These are phyloP conservation scores for Fusarium domesticum DNA, from an alignment of 2,329 filamentous ascomycete species.

Conservation along the genomic window DNA sequence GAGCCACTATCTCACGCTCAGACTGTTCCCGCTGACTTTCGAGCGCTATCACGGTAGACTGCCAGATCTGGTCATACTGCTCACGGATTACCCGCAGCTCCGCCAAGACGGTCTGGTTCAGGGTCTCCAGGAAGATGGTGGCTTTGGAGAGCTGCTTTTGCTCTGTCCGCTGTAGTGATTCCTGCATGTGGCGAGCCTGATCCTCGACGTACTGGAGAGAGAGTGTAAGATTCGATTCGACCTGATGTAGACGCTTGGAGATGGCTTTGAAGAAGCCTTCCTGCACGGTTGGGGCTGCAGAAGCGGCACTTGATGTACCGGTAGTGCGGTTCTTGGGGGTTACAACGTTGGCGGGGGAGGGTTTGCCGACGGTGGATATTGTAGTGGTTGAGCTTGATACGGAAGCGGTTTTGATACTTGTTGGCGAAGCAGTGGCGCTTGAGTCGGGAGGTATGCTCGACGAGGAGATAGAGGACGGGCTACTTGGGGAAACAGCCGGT, in stretches of 20 bases:
- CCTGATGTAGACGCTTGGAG: constrained; percentile 83
- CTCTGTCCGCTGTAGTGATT: constrained; percentile 82
- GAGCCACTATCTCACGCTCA: constrained; percentile 76
- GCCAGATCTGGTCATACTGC: constrained; percentile 96
- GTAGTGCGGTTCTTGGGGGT: constrained; percentile 30
- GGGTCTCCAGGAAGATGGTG: constrained; percentile 71
- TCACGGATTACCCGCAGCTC: constrained; percentile 75
- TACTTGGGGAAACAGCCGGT: constrained; percentile 16
- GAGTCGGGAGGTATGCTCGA: constrained; percentile 5
- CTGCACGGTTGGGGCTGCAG: constrained; percentile 74
- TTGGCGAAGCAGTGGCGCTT: constrained; percentile 9
- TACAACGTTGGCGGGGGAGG: constrained; percentile 13
- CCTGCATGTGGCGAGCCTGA: constrained; percentile 84
- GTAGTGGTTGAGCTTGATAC: constrained; percentile 6
- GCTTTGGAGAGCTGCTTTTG: constrained; percentile 84
- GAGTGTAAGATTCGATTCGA: constrained; percentile 89
- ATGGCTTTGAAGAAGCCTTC: constrained; percentile 98
- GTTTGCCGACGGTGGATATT: constrained; percentile 9
- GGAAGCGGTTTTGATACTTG: constrained; percentile 14
- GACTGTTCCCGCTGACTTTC: constrained; percentile 85
- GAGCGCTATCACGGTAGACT: constrained; percentile 87
- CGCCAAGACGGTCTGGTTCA: constrained; percentile 83
- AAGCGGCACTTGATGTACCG: constrained; percentile 26
- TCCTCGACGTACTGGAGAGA: constrained; percentile 96
- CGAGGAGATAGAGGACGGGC: constrained; percentile 18